Evolutionary conservation across 2,329 filamentous ascomycete species (phyloP).

Genomic region (Aspergillus unguis): DNA sequence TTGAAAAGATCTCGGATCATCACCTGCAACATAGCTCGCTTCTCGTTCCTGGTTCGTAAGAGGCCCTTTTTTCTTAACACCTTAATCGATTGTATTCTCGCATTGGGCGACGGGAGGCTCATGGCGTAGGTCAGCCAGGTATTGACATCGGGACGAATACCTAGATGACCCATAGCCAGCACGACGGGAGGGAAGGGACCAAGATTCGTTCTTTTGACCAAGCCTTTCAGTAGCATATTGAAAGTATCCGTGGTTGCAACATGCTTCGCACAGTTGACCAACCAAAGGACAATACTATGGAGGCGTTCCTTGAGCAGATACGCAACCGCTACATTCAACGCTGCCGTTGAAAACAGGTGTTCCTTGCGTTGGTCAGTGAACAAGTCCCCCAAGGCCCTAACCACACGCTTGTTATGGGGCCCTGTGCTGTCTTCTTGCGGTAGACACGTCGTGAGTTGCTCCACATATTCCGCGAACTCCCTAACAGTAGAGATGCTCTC

Average conservation of each 20-base stretch:
- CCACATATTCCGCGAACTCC: constrained; percentile 40
- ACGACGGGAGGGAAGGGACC: constrained; percentile 38
- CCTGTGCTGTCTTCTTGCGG: constrained; percentile 10
- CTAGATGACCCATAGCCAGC: constrained; percentile 35
- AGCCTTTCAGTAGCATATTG: constrained; percentile 43
- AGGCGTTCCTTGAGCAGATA: constrained; percentile 37
- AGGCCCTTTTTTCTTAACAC: constrained; percentile 33
- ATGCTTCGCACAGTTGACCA: constrained; percentile 37
- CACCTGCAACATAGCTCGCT: constrained; percentile 27
- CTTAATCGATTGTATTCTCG: constrained; percentile 29
- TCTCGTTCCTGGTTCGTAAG: constrained; percentile 22
- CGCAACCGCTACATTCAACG: constrained; percentile 40
- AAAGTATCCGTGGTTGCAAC: constrained; percentile 41
- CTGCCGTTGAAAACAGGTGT: constrained; percentile 37
- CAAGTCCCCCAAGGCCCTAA: constrained; percentile 26
- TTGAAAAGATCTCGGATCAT: constrained; percentile 34
- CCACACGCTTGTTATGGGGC: constrained; percentile 17
- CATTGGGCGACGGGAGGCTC: constrained; percentile 24
- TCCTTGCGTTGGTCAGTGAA: constrained; percentile 32
- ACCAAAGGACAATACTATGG: constrained; percentile 27
- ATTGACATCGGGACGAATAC: constrained; percentile 38
- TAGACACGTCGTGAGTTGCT: constrained; percentile 32
- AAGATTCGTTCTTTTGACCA: constrained; percentile 39
- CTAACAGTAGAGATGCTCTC: constrained; percentile 25
- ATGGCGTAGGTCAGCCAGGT: constrained; percentile 45